Base-by-base conservation (phyloP, 1,139 yeast genomes). In the Blastobotrys proliferans region DNA sequence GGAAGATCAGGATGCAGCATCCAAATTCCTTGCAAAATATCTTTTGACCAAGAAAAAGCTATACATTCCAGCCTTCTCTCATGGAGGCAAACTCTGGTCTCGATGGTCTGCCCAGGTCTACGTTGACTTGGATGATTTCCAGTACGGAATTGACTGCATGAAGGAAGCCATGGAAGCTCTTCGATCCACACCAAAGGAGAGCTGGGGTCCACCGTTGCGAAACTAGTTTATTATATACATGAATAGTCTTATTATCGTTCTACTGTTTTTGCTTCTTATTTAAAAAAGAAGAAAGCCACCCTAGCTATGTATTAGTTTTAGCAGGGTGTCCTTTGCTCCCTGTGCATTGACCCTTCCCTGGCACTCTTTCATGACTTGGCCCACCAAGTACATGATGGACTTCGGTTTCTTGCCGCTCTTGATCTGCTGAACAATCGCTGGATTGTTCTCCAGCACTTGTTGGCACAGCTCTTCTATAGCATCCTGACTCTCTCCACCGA, bases 291-390 rank as follows among this genome's bases (percentile, higher is more conserved):
- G n/a, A n/a, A n/a, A n/a, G n/a, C n/a, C n/a, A n/a, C n/a, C n/a
- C n/a, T n/a, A n/a, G n/a, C n/a, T n/a, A n/a, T n/a, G 30, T 11
- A 33, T 30, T n/a, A 40, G 29, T 10, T 21, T 18, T 25, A 14
- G 19, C 10, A 37, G 36, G 3, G 32, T 43, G 22, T 26, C 22
- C 29, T 35, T 38, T 6, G 34, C 44, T 17, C 20, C 40, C 25
- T 43, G 51, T 4, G 64, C 61, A 35, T 57, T 60, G 9, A 59
- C 55, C 19, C 62, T 46, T 2, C 96, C 96, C 49, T 79, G 81
- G 1, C 86, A 75, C 46, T 72, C 68, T 52, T 79, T 76, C 95
- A 94, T 87, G 13, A 88, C 95, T 57, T 77, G 77, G 0, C 97
- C 98, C 2, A 92, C 73, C 45, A 92, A 67, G 56, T 72, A 88